A percentile compares a stretch with the other conserved stretches of the same genome.
Conservation (phyloP, 176 grass and related monocot species). For the Zizania latifolia region DNA sequence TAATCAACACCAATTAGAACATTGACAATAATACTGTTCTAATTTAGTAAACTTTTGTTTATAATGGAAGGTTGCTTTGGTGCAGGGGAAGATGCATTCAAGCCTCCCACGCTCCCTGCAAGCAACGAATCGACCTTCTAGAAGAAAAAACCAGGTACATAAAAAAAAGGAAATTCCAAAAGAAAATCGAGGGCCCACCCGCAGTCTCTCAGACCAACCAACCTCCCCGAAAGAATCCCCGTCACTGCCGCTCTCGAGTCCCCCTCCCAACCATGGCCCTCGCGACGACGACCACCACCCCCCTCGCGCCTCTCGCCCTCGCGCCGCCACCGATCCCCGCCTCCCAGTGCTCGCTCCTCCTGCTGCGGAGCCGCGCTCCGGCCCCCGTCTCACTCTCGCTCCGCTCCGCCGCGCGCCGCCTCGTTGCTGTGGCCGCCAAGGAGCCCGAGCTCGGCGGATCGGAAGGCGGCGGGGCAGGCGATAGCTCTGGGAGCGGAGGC, state of each 20-base stretch:
- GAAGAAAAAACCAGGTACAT: too few relatives aligned
- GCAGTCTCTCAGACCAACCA: not conserved
- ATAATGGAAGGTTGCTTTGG: too few relatives aligned
- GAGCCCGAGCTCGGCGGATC: conserved; percentile 38
- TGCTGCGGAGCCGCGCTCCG: not conserved
- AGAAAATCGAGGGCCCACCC: not conserved
- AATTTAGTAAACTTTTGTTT: too few relatives aligned
- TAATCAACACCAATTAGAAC: too few relatives aligned
- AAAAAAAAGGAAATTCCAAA: not conserved
- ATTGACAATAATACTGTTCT: too few relatives aligned
- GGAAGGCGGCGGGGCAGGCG: too few relatives aligned
- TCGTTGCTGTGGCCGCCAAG: conserved; percentile 26
- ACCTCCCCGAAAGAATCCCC: not conserved
- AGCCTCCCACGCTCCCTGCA: too few relatives aligned
- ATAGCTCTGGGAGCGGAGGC: conserved; percentile 2
- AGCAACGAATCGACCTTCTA: too few relatives aligned
- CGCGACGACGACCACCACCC: conserved; percentile 19
- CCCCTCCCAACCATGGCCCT: conserved; percentile 23
- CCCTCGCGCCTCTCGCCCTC: conserved; percentile 28
- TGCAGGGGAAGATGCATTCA: too few relatives aligned
- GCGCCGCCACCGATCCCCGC: not conserved
- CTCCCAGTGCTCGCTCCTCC: conserved; percentile 29
- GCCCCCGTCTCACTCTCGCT: not conserved
- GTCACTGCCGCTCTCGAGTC: not conserved
- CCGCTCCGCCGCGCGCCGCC: conserved; percentile 26